Base-by-base conservation (phyloP, 495 filamentous ascomycete genomes). In the Amphirosellinia nigrospora region DNA sequence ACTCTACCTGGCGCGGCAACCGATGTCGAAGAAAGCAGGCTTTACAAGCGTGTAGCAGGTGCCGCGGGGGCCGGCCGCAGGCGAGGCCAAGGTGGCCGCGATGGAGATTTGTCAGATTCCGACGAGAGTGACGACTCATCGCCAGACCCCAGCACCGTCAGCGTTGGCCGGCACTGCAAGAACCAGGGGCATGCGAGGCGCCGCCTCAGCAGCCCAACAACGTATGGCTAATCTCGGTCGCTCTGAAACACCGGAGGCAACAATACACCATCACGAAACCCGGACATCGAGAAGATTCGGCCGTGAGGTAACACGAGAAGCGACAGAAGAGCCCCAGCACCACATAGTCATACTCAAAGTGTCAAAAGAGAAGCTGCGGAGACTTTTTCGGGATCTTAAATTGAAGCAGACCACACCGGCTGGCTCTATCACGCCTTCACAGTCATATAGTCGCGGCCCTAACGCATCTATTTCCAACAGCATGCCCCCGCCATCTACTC, bases 81-180 rank as follows among this genome's bases (percentile, higher is more conserved):
- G 73, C 85, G 84, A 71, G 80, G 80, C 56, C 78, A 83, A 46
- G 82, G 85, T 41, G 80, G 85, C 26, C 90, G 89, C 66, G 90
- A 88, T 48, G 89, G 89, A 56, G 94, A 96, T 59, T 88, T 96
- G 23, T 96, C 94, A 0, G 94, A 97, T 39, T 93, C 93, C 0
- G 92, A 93, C 53, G 93, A 95, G 56, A 93, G 91, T 73, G 93
- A 96, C 66, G 93, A 96, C 58, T 96, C 94, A 3, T 89, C 87
- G 13, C 91, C 93, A 19, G 94, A 94, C 61, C 97, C 94, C 95
- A 13, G 94, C 93, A 66, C 88, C 91, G 43, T 85, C 91, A 67
- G 86, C 93, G 61, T 81, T 91, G 13, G 84, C 90, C 69, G 93
- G 93, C 28, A 96, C 93, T 16, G 90, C 93, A 38, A 88, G 94